Percentiles rank a stretch among this genome's conserved stretches.
Conservation (phyloP, 2,329 filamentous ascomycete genomes). For the Penicillium sp. region DNA sequence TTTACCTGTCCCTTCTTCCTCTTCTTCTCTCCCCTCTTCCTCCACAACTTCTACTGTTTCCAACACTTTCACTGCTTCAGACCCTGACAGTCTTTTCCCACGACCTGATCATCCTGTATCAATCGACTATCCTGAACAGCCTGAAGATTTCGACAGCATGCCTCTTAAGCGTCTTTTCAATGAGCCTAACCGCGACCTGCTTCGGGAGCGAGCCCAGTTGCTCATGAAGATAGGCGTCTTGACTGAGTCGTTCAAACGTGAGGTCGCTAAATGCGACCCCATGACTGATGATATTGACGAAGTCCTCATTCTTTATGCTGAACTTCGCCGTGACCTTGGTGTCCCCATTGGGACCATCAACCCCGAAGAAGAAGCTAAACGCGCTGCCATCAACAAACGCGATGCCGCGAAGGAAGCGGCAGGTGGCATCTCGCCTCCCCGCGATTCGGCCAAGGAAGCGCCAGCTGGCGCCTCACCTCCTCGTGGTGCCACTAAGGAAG, state of each 20-base stretch:
- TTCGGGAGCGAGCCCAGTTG: not conserved
- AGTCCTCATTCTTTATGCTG: slow-evolving; percentile 38
- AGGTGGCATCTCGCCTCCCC: not conserved
- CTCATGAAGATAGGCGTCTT: slow-evolving; percentile 33
- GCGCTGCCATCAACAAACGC: not conserved
- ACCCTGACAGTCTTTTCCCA: slow-evolving; percentile 8
- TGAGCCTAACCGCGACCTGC: not conserved
- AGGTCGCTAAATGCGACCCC: slow-evolving; percentile 32
- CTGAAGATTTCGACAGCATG: not conserved
- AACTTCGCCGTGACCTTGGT: slow-evolving; percentile 38
- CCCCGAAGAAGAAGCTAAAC: not conserved
- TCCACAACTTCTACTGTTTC: slow-evolving; percentile 1
- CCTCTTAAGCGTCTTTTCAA: not conserved
- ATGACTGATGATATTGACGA: slow-evolving; percentile 35
- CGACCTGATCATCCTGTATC: not conserved
- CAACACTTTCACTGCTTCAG: slow-evolving; percentile 4
- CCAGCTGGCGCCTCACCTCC: not conserved
- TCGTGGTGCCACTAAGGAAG: not conserved
- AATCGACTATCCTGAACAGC: not conserved
- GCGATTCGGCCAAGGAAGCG: not conserved
- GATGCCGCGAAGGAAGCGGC: not conserved
- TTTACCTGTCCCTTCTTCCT: not conserved
- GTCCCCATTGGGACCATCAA: slow-evolving; percentile 28
- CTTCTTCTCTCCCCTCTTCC: not conserved
- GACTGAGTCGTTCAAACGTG: slow-evolving; percentile 36